phyloP scores from a whole-genome alignment of 257 asterid genomes.

The Perilla frutescens region DNA sequence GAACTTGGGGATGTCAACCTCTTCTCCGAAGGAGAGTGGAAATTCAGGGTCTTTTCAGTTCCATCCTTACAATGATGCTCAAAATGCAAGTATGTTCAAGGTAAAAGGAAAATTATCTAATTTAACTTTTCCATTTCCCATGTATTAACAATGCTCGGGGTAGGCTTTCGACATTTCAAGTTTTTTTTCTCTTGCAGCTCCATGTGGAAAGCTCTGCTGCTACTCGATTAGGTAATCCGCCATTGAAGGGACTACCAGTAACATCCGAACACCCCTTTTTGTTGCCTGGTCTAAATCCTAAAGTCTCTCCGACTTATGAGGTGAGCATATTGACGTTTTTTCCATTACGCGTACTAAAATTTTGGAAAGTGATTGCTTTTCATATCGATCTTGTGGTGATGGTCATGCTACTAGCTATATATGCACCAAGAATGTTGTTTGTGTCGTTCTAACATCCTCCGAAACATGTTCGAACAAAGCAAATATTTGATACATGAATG shows the following conservation, averaged over 20 bases:
- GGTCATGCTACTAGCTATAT: too few species aligned
- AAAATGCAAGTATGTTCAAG: slow-evolving; percentile 47
- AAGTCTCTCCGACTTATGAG: slow-evolving; percentile 22
- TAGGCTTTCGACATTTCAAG: not conserved
- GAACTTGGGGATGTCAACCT: slow-evolving; percentile 69
- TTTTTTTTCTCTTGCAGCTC: slow-evolving; percentile 22
- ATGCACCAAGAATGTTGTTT: too few species aligned
- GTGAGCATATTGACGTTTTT: not conserved
- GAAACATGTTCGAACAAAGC: too few species aligned
- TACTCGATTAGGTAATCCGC: slow-evolving; percentile 5
- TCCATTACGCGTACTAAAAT: too few species aligned
- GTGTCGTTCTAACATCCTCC: too few species aligned
- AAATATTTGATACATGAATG: too few species aligned
- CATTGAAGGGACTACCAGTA: slow-evolving; percentile 28
- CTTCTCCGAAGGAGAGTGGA: slow-evolving; percentile 51
- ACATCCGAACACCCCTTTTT: slow-evolving; percentile 26
- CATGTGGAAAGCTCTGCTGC: slow-evolving; percentile 32
- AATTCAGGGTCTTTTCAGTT: slow-evolving; percentile 42
- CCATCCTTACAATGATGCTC: slow-evolving; percentile 50
- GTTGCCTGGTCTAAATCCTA: slow-evolving; percentile 26
- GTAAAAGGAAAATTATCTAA: slow-evolving; percentile 16
- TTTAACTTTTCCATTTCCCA: not conserved
- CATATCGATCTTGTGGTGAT: too few species aligned
- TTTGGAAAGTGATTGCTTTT: too few species aligned
- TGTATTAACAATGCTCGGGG: not conserved